phyloP scores from a whole-genome alignment of 768 basidiomycete genomes.

The Mrakia frigida region DNA sequence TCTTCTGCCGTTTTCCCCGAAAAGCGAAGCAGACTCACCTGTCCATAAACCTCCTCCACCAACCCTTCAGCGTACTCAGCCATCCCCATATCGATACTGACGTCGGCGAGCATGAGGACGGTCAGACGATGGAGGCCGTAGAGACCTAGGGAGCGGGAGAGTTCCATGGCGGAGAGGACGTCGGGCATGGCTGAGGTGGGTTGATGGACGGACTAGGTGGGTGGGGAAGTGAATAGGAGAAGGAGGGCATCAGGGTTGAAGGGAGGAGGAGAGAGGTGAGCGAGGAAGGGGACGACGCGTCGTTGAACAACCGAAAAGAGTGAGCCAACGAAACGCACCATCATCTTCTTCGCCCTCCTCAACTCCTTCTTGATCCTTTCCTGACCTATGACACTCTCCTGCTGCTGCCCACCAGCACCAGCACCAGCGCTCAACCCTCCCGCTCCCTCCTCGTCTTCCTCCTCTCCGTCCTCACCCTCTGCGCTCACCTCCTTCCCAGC shows the following conservation, averaged over 20 bases:
- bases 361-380: background rate
- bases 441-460: background rate
- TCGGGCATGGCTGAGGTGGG: conserved; percentile 59
- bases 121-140: conserved; percentile 63
- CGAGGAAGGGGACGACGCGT: background rate
- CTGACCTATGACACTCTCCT: background rate
- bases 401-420: background rate
- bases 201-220: conserved; percentile 58
- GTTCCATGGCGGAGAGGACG: conserved; percentile 67
- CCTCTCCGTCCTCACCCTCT: background rate
- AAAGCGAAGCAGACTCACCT: conserved; percentile 57
- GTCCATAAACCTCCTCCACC: conserved; percentile 74
- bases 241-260: background rate
- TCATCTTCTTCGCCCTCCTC: conserved; percentile 52
- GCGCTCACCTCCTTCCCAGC: background rate
- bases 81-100: conserved; percentile 72
- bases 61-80: conserved; percentile 59
- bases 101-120: conserved; percentile 68
- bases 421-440: background rate
- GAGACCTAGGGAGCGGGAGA: conserved; percentile 70
- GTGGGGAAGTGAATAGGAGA: background rate
- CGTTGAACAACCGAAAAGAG: background rate
- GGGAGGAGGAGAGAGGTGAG: background rate
- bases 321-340: background rate
- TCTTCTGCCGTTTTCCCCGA: too few species aligned